Conservation (phyloP, 1,284 basidiomycete genomes). For the Athelia psychrophila region DNA sequence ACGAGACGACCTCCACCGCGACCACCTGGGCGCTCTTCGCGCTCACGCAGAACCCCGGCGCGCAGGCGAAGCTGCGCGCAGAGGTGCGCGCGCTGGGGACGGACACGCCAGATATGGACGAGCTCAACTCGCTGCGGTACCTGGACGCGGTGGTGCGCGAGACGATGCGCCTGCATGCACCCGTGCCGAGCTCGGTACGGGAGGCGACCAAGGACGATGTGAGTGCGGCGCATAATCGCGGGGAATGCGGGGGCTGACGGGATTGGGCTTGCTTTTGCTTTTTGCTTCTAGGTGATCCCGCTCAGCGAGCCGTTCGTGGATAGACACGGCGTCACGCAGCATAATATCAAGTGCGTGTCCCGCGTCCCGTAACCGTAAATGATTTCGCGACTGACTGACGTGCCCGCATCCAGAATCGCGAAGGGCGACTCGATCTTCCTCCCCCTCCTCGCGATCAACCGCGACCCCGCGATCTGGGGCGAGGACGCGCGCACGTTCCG, state of each 20-base stretch:
- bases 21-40: slow-evolving; percentile 64
- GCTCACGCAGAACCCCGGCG: slow-evolving; percentile 48
- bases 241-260: too few species aligned
- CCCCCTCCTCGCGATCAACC: slow-evolving; percentile 47
- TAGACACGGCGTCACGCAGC: slow-evolving; percentile 31
- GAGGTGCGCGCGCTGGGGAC: slow-evolving; percentile 54
- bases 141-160: slow-evolving; percentile 71
- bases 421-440: slow-evolving; percentile 46
- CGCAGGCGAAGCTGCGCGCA: slow-evolving; percentile 66
- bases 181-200: slow-evolving; percentile 55
- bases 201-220: slow-evolving; percentile 50
- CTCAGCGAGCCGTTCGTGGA: slow-evolving; percentile 43
- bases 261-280: too few species aligned
- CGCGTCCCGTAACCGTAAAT: too few species aligned
- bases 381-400: not conserved
- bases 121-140: slow-evolving; percentile 55
- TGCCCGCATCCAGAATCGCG: slow-evolving; percentile 15
- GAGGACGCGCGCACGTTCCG: slow-evolving; percentile 50
- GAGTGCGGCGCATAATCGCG: too few species aligned
- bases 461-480: slow-evolving; percentile 49
- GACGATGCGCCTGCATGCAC: slow-evolving; percentile 61
- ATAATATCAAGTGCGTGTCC: slow-evolving; percentile 29
- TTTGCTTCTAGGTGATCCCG: too few species aligned
- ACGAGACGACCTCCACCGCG: slow-evolving; percentile 70
- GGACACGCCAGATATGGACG: slow-evolving; percentile 59